These are phyloP conservation scores for Protomyces gravidus DNA, from an alignment of 1,139 yeast species.

Conservation along the genomic window DNA sequence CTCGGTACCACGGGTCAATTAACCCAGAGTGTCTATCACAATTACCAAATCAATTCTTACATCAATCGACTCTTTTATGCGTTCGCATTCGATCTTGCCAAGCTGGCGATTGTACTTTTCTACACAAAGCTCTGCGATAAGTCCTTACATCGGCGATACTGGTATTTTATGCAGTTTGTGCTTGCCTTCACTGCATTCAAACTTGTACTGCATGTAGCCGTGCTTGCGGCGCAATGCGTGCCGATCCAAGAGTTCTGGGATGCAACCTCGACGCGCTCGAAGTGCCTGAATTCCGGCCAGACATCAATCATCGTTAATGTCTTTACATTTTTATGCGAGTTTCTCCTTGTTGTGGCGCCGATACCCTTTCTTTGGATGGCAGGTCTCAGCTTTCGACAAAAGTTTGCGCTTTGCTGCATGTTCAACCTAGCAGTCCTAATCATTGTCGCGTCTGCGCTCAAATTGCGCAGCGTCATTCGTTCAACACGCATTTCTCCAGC, in stretches of 20 bases:
- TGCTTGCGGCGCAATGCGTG: conserved; percentile 12
- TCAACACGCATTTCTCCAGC: not conserved
- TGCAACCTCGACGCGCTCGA: not conserved
- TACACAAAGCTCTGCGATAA: conserved; percentile 11
- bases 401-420: conserved; percentile 18
- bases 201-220: conserved; percentile 8
- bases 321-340: conserved; percentile 18
- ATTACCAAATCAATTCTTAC: conserved; percentile 5
- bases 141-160: conserved; percentile 9
- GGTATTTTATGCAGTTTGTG: conserved; percentile 1
- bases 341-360: conserved; percentile 17
- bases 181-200: conserved; percentile 13
- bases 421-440: conserved; percentile 21
- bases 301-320: conserved; percentile 12
- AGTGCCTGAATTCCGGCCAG: not conserved
- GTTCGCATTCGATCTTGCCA: conserved; percentile 12
- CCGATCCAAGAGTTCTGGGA: conserved; percentile 22
- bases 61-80: conserved; percentile 15
- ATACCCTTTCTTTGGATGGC: conserved; percentile 26
- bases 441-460: conserved; percentile 24
- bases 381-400: conserved; percentile 7
- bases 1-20: conserved; percentile 3
- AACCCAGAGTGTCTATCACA: not conserved
- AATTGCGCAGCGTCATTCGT: conserved; percentile 8
- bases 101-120: conserved; percentile 18